Base-by-base conservation (phyloP, 192 early-diverging fungal species). In the Umbelopsis vinacea region DNA sequence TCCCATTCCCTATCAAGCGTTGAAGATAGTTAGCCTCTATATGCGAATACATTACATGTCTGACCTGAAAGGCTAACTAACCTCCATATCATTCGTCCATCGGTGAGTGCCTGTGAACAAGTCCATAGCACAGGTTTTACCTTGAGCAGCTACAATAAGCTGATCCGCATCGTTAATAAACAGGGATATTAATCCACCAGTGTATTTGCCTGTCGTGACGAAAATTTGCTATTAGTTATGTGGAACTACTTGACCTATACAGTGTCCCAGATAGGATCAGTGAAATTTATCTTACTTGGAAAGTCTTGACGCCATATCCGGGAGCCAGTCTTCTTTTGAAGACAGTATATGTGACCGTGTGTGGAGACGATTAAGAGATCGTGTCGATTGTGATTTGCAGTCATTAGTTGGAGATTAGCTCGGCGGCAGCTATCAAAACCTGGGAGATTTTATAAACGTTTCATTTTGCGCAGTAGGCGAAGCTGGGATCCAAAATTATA, bases 41-140 rank as follows among this genome's bases (percentile, higher is more conserved):
- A 9, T 54, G 29, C 40, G 10, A 7, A 19, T 29, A 29, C 3
- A 29, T 1, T 29, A 29, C 29, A 29, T 29, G 29, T 29, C 29
- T 3, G 29, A 29, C 29, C 1, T 29, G 1, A 29, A 29, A 29
- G 10, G 14, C 7, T n/a, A 11, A 22, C 71, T 69, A 63, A 77
- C 75, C 6, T 68, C 43, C 75, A 77, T 77, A 11, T 67, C 69
- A 52, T 77, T 77, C 10, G 46, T 52, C 75, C 75, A 77, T 22
- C 35, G 12, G n/a, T 26, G 35, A 23, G 52, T 53, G 11, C 75
- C 75, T 19, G 75, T 72, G 33, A 55, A 69, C 10, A 77, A 23
- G 33, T 66, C 66, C 2, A 77, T 17, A 23, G 66, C 71, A 21
- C 33, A 66, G 4, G 75, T 77, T 24, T 50, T 69, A n/a, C 75